Percentiles rank a stretch among this genome's conserved stretches.
Conservation (phyloP, 352 stramenopile genomes). For the Pythium phragmiticola region DNA sequence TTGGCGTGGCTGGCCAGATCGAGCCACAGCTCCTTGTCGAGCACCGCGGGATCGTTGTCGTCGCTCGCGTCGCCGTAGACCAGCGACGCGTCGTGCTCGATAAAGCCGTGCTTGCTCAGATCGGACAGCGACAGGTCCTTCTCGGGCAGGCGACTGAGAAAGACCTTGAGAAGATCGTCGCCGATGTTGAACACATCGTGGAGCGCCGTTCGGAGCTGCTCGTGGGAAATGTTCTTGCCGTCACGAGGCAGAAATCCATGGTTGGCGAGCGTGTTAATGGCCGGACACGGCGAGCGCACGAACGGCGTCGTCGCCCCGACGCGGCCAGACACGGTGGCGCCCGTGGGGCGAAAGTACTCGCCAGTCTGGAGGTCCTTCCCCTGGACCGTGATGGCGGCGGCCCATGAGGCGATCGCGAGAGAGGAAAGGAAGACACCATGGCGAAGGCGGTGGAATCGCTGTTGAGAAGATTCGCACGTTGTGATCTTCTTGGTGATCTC, state of each 20-base stretch:
- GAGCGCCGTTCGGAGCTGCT: constrained; percentile 16
- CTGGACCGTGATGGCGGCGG: neutral
- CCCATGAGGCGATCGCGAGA: neutral
- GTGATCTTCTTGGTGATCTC: too few species aligned
- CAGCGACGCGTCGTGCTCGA: constrained; percentile 41
- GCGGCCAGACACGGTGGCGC: constrained; percentile 31
- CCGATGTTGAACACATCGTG: constrained; percentile 26
- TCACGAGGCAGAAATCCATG: constrained; percentile 48
- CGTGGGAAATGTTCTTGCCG: constrained; percentile 35
- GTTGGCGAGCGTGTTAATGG: constrained; percentile 53
- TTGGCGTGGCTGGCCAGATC: constrained; percentile 25
- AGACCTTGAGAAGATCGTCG: neutral
- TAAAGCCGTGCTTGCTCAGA: constrained; percentile 25
- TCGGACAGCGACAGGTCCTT: constrained; percentile 27
- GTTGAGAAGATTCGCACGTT: too few species aligned
- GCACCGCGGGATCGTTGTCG: constrained; percentile 26
- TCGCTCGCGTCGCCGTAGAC: constrained; percentile 34
- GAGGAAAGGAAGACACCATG: constrained; percentile 3
- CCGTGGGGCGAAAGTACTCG: constrained; percentile 37
- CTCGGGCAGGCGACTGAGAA: constrained; percentile 14
- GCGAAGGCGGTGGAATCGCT: too few species aligned
- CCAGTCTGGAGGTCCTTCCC: neutral
- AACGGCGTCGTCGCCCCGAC: constrained; percentile 28
- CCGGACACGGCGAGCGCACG: constrained; percentile 46
- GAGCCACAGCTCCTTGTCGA: constrained; percentile 17